A percentile compares a stretch with the other conserved stretches of the same genome.
These are phyloP conservation scores for Aspergillus baeticus DNA, from an alignment of 495 filamentous ascomycete genomes.

Conservation along the genomic window DNA sequence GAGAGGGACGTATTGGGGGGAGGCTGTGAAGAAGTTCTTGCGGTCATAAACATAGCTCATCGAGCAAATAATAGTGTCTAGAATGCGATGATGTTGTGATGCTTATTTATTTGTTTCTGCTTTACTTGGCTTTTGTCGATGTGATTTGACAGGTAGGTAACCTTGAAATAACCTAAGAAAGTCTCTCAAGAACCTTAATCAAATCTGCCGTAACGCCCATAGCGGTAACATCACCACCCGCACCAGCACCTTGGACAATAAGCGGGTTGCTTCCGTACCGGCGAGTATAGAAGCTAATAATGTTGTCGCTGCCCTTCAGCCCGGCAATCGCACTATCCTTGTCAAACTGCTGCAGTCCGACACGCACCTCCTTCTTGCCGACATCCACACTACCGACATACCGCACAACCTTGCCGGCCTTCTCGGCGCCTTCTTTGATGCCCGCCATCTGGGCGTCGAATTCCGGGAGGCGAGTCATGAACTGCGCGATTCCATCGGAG, in stretches of 20 bases:
- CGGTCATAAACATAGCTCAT: slow-evolving; percentile 22
- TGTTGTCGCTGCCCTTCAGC: slow-evolving; percentile 95
- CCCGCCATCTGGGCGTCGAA: slow-evolving; percentile 85
- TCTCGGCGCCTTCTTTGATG: slow-evolving; percentile 72
- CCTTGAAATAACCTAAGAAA: slow-evolving; percentile 19
- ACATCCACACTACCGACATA: slow-evolving; percentile 95
- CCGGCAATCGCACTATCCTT: slow-evolving; percentile 83
- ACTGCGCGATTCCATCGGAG: slow-evolving; percentile 60
- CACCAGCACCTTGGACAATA: slow-evolving; percentile 92
- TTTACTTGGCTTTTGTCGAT: neutral
- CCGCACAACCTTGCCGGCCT: slow-evolving; percentile 84
- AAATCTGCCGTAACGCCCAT: slow-evolving; percentile 93
- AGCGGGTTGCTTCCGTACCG: slow-evolving; percentile 86
- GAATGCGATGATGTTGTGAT: neutral
- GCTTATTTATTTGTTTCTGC: slow-evolving; percentile 2
- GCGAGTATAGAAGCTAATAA: slow-evolving; percentile 96
- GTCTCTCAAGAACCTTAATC: slow-evolving; percentile 70
- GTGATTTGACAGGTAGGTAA: neutral
- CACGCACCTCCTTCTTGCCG: slow-evolving; percentile 69
- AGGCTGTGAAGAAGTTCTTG: slow-evolving; percentile 58
- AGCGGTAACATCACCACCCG: slow-evolving; percentile 91
- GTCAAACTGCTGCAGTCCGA: slow-evolving; percentile 85
- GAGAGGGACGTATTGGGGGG: slow-evolving; percentile 64
- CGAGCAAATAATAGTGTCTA: too few species aligned
- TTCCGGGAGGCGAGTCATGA: slow-evolving; percentile 69